A percentile compares a stretch with the other conserved stretches of the same genome.
Conservation (phyloP, 768 basidiomycete genomes). For the Lentinula guzmanii region DNA sequence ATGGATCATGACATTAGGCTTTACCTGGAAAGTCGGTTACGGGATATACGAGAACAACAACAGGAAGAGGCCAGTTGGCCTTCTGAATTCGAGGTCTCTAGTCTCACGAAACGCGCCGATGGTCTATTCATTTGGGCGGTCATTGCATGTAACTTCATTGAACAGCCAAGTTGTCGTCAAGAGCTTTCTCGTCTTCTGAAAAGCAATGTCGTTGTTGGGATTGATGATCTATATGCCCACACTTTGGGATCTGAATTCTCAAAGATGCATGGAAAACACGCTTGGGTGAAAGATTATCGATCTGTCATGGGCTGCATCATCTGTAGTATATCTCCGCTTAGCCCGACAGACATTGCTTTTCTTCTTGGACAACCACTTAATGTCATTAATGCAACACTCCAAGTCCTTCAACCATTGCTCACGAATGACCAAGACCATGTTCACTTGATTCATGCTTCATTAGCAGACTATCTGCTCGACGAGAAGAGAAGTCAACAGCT, state of each 20-base stretch:
- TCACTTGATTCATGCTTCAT: background rate
- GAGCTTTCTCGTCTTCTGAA: background rate
- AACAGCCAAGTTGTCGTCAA: slow-evolving; percentile 1
- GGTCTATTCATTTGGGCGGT: slow-evolving; percentile 1
- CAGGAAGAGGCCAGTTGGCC: background rate
- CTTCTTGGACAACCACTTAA: background rate
- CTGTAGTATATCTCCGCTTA: background rate
- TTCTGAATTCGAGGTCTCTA: background rate
- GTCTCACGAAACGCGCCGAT: background rate
- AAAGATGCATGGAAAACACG: background rate
- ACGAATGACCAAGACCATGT: background rate
- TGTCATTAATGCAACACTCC: background rate
- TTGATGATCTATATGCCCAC: background rate
- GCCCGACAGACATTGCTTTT: background rate
- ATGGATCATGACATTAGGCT: background rate
- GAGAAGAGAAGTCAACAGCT: background rate
- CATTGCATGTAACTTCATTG: slow-evolving; percentile 1
- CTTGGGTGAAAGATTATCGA: background rate
- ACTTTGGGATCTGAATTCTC: background rate
- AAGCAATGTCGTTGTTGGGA: background rate
- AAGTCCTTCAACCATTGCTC: background rate
- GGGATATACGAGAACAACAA: background rate
- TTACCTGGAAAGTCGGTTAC: background rate
- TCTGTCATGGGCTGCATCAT: background rate
- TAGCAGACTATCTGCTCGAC: background rate